Evolutionary conservation across 352 stramenopile species (phyloP).

Genomic region (Globisporangium orthogonon): DNA sequence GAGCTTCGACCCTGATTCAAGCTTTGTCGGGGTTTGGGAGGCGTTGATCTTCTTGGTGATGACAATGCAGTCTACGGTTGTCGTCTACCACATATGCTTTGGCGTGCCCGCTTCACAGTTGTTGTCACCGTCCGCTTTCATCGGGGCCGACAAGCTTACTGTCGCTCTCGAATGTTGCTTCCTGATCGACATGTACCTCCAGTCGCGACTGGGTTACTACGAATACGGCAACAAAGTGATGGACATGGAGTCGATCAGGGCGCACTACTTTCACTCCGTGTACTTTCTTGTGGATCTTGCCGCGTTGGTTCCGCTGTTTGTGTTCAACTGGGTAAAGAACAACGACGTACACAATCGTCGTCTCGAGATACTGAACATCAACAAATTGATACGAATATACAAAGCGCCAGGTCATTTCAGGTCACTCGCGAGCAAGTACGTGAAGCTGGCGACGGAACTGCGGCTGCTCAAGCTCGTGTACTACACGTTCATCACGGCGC

Average conservation of each 20-base stretch:
- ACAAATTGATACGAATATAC: slow-evolving; percentile 51
- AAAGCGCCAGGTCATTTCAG: slow-evolving; percentile 40
- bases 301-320: slow-evolving; percentile 34
- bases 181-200: slow-evolving; percentile 41
- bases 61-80: slow-evolving; percentile 29
- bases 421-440: slow-evolving; percentile 41
- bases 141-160: slow-evolving; percentile 21
- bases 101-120: slow-evolving; percentile 12
- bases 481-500: slow-evolving; percentile 44
- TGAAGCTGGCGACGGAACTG: slow-evolving; percentile 43
- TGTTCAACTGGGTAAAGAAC: slow-evolving; percentile 27
- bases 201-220: slow-evolving; percentile 49
- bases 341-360: slow-evolving; percentile 4
- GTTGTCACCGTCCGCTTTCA: slow-evolving; percentile 9
- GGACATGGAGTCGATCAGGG: slow-evolving; percentile 29
- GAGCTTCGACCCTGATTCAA: slow-evolving; percentile 44
- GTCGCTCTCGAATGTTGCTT: slow-evolving; percentile 38
- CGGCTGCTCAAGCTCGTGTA: slow-evolving; percentile 48
- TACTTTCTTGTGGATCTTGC: slow-evolving; percentile 38
- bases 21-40: slow-evolving; percentile 45
- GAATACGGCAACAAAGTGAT: slow-evolving; percentile 66
- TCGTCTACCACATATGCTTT: slow-evolving; percentile 50
- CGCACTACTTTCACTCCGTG: slow-evolving; percentile 32
- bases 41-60: slow-evolving; percentile 32
- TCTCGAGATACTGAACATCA: slow-evolving; percentile 41